phyloP scores from a whole-genome alignment of 192 early-diverging fungal species.

The Tieghemiomyces parasiticus region DNA sequence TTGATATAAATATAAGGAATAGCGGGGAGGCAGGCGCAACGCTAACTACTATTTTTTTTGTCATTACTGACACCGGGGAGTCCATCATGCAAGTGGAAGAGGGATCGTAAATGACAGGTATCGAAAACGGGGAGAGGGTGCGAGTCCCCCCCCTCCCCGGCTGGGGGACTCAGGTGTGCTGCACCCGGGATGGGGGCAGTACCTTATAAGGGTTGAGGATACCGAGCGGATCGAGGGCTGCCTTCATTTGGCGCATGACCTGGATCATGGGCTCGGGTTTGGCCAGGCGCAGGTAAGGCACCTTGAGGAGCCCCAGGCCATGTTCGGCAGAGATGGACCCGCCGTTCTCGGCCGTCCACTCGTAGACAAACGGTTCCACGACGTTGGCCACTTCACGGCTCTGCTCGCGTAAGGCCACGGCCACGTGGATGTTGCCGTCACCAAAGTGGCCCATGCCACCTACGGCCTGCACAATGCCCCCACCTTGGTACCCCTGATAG shows the following conservation, averaged over 20 bases:
- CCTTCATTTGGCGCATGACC: slow-evolving; percentile 76
- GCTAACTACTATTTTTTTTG: too few species aligned
- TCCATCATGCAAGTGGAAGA: too few species aligned
- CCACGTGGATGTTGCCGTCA: slow-evolving; percentile 91
- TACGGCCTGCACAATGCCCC: slow-evolving; percentile 47
- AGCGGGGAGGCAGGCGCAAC: too few species aligned
- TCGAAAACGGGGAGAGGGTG: too few species aligned
- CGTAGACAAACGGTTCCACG: slow-evolving; percentile 81
- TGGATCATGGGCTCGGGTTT: slow-evolving; percentile 67
- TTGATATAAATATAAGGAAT: too few species aligned
- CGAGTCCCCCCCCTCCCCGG: too few species aligned
- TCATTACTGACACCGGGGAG: too few species aligned
- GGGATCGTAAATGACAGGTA: too few species aligned
- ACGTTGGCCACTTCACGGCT: slow-evolving; percentile 40
- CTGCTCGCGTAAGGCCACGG: slow-evolving; percentile 51
- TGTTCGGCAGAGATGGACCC: slow-evolving; percentile 78
- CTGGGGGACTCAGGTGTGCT: too few species aligned
- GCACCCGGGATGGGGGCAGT: slow-evolving; percentile 22
- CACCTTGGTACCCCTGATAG: slow-evolving; percentile 29
- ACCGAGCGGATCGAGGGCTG: slow-evolving; percentile 77
- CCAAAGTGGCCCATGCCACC: slow-evolving; percentile 94
- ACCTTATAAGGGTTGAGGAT: slow-evolving; percentile 86
- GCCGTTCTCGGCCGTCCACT: slow-evolving; percentile 48
- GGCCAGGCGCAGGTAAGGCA: slow-evolving; percentile 59
- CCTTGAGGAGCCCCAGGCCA: slow-evolving; percentile 68